A percentile compares a stretch with the other conserved stretches of the same genome.
Evolutionary conservation across 805 yeast genomes (phyloP).

Genomic region (Debaryomyces hansenii): DNA sequence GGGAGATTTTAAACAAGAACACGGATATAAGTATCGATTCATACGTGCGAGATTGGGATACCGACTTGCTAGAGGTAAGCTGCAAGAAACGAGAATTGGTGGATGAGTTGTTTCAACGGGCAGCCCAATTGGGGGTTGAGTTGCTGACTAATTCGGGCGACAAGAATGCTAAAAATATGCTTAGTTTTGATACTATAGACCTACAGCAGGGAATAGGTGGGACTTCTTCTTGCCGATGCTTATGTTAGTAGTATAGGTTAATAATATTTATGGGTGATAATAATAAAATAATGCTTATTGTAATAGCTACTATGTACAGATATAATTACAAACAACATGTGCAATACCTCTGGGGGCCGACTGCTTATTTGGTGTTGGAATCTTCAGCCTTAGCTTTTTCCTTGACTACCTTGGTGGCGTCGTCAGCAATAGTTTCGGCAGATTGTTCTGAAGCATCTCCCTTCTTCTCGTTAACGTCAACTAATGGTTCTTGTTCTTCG

Average conservation of each 20-base stretch:
- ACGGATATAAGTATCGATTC: slow-evolving; percentile 15
- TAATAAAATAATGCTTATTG: not conserved
- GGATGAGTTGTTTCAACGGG: slow-evolving; percentile 33
- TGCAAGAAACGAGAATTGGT: slow-evolving; percentile 32
- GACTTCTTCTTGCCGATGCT: slow-evolving; percentile 14
- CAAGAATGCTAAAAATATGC: slow-evolving; percentile 12
- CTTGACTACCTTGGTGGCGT: slow-evolving; percentile 1
- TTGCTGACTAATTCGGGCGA: slow-evolving; percentile 8
- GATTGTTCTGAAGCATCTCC: not conserved
- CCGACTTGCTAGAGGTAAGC: slow-evolving; percentile 32
- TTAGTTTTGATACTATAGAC: slow-evolving; percentile 34
- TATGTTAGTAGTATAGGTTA: slow-evolving; percentile 12
- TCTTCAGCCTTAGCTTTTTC: not conserved
- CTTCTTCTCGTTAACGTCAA: not conserved
- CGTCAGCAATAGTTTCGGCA: slow-evolving; percentile 2
- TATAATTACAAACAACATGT: too few species aligned
- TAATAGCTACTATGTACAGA: too few species aligned
- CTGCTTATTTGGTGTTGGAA: not conserved
- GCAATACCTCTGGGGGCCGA: too few species aligned
- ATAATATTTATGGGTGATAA: not conserved
- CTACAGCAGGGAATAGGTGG: slow-evolving; percentile 10
- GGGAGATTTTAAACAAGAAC: slow-evolving; percentile 27
- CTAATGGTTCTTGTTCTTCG: slow-evolving; percentile 27
- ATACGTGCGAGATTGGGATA: slow-evolving; percentile 33
- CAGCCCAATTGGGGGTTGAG: slow-evolving; percentile 35